Conservation (phyloP, 1,284 basidiomycete genomes). For the Rhodotorula mucilaginosa region DNA sequence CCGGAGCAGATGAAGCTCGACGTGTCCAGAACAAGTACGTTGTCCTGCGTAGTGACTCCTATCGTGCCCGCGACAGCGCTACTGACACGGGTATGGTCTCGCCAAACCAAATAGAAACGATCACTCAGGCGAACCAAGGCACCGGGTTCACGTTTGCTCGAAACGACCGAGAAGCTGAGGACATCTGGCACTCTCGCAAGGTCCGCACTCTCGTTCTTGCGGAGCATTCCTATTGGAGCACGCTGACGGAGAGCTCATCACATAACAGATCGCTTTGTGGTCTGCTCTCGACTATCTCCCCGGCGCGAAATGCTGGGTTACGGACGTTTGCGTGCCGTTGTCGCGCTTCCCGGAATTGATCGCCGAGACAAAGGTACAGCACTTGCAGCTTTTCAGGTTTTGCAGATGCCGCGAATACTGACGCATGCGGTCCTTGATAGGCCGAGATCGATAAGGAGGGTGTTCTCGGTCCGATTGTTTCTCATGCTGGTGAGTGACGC, state of each 20-base stretch:
- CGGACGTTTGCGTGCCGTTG: slow-evolving; percentile 45
- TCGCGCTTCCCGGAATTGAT: slow-evolving; percentile 42
- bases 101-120: slow-evolving; percentile 49
- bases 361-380: slow-evolving; percentile 39
- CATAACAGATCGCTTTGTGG: slow-evolving; percentile 32
- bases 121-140: slow-evolving; percentile 66
- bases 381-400: no score
- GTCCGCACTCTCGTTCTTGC: slow-evolving; percentile 50
- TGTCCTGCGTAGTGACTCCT: background rate
- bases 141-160: slow-evolving; percentile 68
- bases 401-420: no score
- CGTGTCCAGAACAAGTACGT: slow-evolving; percentile 50
- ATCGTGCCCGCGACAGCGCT: no score
- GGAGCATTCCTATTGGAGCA: slow-evolving; percentile 52
- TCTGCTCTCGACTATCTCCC: slow-evolving; percentile 38
- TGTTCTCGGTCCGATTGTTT: slow-evolving; percentile 40
- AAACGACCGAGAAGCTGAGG: slow-evolving; percentile 65
- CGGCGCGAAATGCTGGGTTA: slow-evolving; percentile 39
- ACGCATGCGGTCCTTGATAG: background rate
- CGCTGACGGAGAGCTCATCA: background rate
- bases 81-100: no score
- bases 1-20: slow-evolving; percentile 63
- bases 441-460: slow-evolving; percentile 33
- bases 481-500: slow-evolving; percentile 30
- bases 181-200: slow-evolving; percentile 83